Conservation (phyloP, 176 grass and related monocot genomes). For the Zea mays region Zm-B73-REFERENCE-NAM-5.0 NC_050100.1:37043501-37044000, state of each 20-base stretch:
- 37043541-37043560: conserved; percentile 23
- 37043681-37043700: not conserved
- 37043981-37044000: conserved; percentile 3
- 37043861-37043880: not conserved
- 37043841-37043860: not conserved
- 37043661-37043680: not conserved
- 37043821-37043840: not conserved
- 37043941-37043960: not conserved
- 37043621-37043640: not conserved
- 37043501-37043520: conserved; percentile 12
- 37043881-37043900: not conserved
- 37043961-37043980: conserved; percentile 2
- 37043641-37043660: no score
- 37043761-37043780: not conserved
- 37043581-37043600: conserved; percentile 19
- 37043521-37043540: conserved; percentile 25
- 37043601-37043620: not conserved
- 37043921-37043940: not conserved
- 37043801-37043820: not conserved
- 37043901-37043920: not conserved
- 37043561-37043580: conserved; percentile 46
- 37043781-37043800: not conserved
- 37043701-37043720: not conserved
- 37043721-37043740: not conserved
- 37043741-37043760: not conserved